Percentiles rank a stretch among this genome's conserved stretches.
phyloP scores from a whole-genome alignment of 73 alveolate species.

The Symbiodinium natans region DNA sequence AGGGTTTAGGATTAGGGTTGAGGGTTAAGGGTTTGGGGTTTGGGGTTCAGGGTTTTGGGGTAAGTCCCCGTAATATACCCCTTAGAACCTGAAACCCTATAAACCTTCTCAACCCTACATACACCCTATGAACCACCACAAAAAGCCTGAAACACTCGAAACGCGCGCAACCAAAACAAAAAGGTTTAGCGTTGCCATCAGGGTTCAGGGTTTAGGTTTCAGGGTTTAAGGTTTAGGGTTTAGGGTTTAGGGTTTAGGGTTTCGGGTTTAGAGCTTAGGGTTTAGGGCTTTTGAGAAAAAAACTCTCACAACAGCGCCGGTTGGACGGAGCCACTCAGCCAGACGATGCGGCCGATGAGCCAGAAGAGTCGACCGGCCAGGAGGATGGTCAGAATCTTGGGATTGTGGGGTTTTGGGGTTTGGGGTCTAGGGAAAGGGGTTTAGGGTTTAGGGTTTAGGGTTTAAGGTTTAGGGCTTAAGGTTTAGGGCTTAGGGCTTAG shows the following conservation, averaged over 20 bases:
- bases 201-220: too few species aligned
- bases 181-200: too few species aligned
- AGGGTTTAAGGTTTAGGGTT: not conserved
- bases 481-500: not conserved
- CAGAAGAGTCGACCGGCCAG: conserved; percentile 74
- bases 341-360: conserved; percentile 83
- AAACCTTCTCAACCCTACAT: not conserved
- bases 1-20: not conserved
- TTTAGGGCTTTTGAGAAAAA: not conserved
- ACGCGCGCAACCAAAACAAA: too few species aligned
- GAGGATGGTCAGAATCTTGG: conserved; percentile 33
- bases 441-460: not conserved
- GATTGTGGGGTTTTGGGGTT: not conserved
- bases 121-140: too few species aligned
- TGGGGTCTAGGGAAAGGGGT: not conserved
- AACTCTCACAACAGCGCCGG: not conserved
- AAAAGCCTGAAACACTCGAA: too few species aligned
- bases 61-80: too few species aligned
- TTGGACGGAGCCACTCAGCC: conserved; percentile 75
- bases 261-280: not conserved
- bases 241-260: not conserved
- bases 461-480: not conserved
- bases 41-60: not conserved
- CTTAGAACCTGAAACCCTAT: not conserved
- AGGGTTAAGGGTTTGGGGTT: not conserved